Evolutionary conservation across 257 asterid genomes (phyloP), one percentile per base, ranked within the genome.

Genomic region (Penstemon eatonii): DNA sequence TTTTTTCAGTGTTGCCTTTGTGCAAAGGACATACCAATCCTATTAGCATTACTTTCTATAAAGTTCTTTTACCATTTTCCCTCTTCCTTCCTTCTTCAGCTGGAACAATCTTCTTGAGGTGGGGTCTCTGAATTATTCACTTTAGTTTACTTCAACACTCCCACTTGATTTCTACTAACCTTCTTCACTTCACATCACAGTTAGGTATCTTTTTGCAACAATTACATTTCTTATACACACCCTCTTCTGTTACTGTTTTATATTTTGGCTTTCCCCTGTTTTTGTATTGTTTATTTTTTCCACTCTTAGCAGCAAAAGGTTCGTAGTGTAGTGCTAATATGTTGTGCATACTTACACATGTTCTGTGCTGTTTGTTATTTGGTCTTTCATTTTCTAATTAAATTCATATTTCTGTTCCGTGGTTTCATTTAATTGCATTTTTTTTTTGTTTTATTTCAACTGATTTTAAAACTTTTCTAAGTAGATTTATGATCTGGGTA

Each of bases 101-200:
- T 56, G 11, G 9, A 68, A 67, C 13, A 57, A 67, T 79, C 76
- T 73, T 8, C 56, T 57, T 25, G 76, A 65, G 70, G 82, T 79
- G 84, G 84, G 82, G 83, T 69, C 72, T 53, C 15, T 67, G 54
- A 60, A 66, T 77, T 78, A 53, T 58, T 74, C 74, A 77, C 85
- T 60, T 63, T 52, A 71, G 40, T 45, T 69, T 74, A 69, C 78
- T 77, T 71, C 78, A 68, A 56, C 69, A 69, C 61, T 69, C 64
- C 70, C 70, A 66, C 72, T 65, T 74, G 66, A 42, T 79, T 71
- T 74, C 39, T 69, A 73, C 72, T 57, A 73, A 75, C 75, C 73
- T 75, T 62, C 67, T 60, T 57, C 42, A 67, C 67, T 79, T 79
- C 74, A 65, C 79, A 74, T 79, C 74, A 65, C 79, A 74, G 60